Evolutionary conservation across 2,329 filamentous ascomycete genomes (phyloP).

Genomic region (Aspergillus carbonarius): DNA sequence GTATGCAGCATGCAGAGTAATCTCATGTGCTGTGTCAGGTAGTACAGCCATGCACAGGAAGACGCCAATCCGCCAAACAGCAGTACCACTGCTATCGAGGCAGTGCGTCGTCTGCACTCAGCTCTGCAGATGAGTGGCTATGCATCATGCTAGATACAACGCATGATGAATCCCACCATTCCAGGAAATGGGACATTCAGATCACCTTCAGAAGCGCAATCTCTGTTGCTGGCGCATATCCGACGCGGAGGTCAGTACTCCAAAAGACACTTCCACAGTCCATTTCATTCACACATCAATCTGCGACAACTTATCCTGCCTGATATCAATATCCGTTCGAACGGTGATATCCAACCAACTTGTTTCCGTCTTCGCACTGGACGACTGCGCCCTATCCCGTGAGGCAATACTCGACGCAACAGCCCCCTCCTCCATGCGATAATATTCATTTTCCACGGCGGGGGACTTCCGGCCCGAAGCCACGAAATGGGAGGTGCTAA

Average conservation of each 20-base stretch:
- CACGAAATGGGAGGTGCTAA: slow-evolving; percentile 24
- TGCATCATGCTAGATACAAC: neutral
- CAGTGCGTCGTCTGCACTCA: neutral
- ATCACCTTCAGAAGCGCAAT: too few relatives aligned
- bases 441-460: slow-evolving; percentile 28
- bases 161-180: too few relatives aligned
- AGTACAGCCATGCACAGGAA: neutral
- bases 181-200: too few relatives aligned
- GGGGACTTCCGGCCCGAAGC: slow-evolving; percentile 27
- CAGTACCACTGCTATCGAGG: neutral
- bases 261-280: neutral
- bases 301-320: slow-evolving; percentile 15
- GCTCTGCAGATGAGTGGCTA: neutral
- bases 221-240: too few relatives aligned
- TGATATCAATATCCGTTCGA: slow-evolving; percentile 32
- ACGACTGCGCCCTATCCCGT: neutral
- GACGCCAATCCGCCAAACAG: neutral
- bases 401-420: slow-evolving; percentile 13
- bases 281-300: neutral
- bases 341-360: slow-evolving; percentile 27
- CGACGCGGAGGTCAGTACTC: too few relatives aligned
- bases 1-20: neutral
- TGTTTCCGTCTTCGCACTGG: neutral
- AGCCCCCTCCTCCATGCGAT: slow-evolving; percentile 28
- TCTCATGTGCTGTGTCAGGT: neutral